Conservation (phyloP, 352 stramenopile genomes). For the Phytopythium delawarense region DNA sequence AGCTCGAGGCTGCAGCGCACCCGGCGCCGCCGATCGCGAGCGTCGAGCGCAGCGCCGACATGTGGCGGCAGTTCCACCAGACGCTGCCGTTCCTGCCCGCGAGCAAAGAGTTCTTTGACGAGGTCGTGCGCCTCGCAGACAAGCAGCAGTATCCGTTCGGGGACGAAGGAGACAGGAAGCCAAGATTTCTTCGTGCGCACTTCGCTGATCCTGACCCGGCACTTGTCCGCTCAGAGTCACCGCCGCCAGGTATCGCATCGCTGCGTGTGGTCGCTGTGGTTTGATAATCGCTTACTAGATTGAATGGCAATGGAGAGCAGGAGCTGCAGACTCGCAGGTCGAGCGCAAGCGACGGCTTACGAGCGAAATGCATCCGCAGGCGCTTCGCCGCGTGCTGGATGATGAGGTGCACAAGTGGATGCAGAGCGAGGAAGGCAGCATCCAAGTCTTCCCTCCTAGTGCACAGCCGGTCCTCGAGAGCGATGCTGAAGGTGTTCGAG, state of each 20-base stretch:
- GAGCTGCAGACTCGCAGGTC: neutral
- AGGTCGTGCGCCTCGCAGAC: conserved; percentile 49
- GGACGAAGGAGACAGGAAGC: neutral
- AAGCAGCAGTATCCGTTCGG: conserved; percentile 1
- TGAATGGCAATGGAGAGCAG: neutral
- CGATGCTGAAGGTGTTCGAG: neutral
- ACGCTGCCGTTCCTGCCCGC: conserved; percentile 79
- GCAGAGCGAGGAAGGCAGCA: conserved; percentile 36
- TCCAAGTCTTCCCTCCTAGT: conserved; percentile 1
- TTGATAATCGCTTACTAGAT: neutral
- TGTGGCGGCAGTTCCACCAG: conserved; percentile 68
- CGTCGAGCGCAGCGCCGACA: conserved; percentile 48
- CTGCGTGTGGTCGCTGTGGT: neutral
- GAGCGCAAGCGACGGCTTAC: conserved; percentile 39
- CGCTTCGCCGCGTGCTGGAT: conserved; percentile 57
- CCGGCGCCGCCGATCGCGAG: conserved; percentile 47
- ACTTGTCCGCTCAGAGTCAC: neutral
- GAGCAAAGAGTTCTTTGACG: conserved; percentile 81
- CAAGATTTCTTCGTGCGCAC: neutral
- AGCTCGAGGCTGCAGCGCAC: conserved; percentile 43
- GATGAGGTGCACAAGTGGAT: conserved; percentile 69
- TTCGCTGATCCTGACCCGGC: neutral
- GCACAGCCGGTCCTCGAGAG: neutral
- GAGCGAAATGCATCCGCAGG: conserved; percentile 77
- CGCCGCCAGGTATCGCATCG: neutral